Base-by-base conservation (phyloP, 2,329 filamentous ascomycete genomes). In the Curvularia sp. region DNA sequence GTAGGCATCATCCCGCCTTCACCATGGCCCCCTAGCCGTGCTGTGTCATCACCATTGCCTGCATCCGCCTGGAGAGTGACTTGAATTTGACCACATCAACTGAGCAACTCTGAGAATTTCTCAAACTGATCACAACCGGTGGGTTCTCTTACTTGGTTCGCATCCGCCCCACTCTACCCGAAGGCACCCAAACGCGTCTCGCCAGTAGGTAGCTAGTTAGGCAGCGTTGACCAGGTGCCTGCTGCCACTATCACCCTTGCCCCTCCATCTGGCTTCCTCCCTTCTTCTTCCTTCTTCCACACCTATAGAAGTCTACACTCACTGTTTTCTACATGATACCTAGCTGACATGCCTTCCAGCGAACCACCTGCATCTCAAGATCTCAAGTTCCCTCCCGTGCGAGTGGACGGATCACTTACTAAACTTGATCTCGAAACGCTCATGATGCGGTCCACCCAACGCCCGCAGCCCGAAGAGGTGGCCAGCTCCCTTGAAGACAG, bases 401-500 rank as follows among this genome's bases (percentile, higher is more conserved):
- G 64, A 49, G 67, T 75, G 58, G 63, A 73, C 64, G 63, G 58
- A 52, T 75, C 72, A 18, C 64, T 76, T 7, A 67, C 70, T 38
- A 61, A 60, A 41, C 67, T 75, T 47, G 73, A 75, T 65, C 70
- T 76, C 61, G 58, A 75, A 56, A 68, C 67, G 12, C 63, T 75
- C 20, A 75, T 75, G 65, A 76, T 76, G 74, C 65, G 72, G 57
- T 76, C 74, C 20, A 68, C 61, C 28, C 66, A 70, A 4, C 65
- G 65, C 43, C 68, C 60, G 12, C 56, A 55, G 39, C 62, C 64
- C 48, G 69, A 75, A 53, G 70, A 72, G 64, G 59, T 66, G 5
- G 58, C 52, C 48, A 70, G 64, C 61, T 66, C 72, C n/a, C 67
- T 76, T 28, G 73, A 75, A 31, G 75, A 76, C 24, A 77, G 74